phyloP scores from a whole-genome alignment of 306 rosid species.

The Cyamopsis tetragonoloba region DNA sequence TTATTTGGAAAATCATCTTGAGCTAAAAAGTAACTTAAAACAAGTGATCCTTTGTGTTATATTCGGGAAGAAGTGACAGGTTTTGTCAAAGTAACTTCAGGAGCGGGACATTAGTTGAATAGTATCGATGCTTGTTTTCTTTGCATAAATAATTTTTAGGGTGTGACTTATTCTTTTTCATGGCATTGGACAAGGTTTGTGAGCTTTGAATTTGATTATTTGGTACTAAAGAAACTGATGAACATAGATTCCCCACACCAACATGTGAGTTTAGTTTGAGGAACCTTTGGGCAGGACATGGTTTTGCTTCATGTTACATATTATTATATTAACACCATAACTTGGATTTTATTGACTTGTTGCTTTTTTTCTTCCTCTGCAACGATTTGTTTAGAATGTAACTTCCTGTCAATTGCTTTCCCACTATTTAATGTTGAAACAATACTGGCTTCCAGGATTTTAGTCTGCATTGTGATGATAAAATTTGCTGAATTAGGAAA shows the following conservation, averaged over 20 bases:
- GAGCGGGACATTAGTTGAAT: not conserved
- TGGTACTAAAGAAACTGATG: not conserved
- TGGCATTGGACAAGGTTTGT: not conserved
- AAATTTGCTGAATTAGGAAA: too few species aligned
- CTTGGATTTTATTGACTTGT: not conserved
- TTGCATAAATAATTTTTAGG: not conserved
- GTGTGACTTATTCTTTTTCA: slow-evolving; percentile 5
- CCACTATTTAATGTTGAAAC: not conserved
- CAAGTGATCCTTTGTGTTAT: not conserved
- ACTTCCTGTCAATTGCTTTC: not conserved
- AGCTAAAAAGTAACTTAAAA: not conserved
- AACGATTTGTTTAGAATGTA: not conserved
- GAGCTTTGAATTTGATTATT: not conserved
- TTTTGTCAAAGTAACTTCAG: not conserved
- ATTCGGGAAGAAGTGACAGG: not conserved
- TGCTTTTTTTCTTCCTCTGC: not conserved
- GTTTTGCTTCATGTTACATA: slow-evolving; percentile 3
- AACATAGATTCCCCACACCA: not conserved
- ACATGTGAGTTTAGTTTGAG: not conserved
- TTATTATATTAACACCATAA: not conserved
- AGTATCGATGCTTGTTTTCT: not conserved
- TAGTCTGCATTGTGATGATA: not conserved
- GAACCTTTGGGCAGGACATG: not conserved
- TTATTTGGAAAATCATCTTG: not conserved
- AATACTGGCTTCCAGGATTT: not conserved